Evolutionary conservation across 495 filamentous ascomycete species (phyloP), one percentile per base, ranked within the genome.

Genomic region (Neurospora sp.): DNA sequence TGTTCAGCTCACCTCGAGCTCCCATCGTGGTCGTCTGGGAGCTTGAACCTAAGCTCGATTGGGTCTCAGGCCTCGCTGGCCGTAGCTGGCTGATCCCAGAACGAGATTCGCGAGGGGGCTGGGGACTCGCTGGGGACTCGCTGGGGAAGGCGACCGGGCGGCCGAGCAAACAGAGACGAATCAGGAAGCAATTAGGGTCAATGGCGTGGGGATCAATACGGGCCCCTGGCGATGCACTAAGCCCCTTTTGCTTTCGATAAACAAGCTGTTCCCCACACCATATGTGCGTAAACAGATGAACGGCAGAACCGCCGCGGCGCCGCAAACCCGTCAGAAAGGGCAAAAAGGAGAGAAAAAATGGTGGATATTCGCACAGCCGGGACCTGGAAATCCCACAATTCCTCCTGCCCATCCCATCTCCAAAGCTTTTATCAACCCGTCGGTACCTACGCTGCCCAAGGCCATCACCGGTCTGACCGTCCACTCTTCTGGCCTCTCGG

Each of bases 221-320:
- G 44, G 49, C 71, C 73, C 71, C 31, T 42, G 49, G 76, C 72
- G 75, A 60, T 39, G 27, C 73, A 75, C 81, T 82, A 83, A 71
- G 42, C 81, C 72, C 27, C 10, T 79, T 81, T 73, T 42, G 77
- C 70, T 31, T 60, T 69, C 74, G 75, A 80, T 83, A 83, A 83
- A 83, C 81, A 82, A 80, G 75, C 35, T 10, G 39, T 69, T 76
- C 73, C 71, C 78, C 80, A 80, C 78, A 74, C 62, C 73, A 79
- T 75, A 35, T 66, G 54, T 66, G 54, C 54, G 81, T 82, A 79
- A 80, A 82, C 80, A 82, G 74, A 77, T 62, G 54, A 31, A 62
- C 54, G 23, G 49, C 20, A 60, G 49, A 62, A 62, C 54, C 49
- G 20, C 20, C 49, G 49, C 49, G 49, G 49, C 49, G 49, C 49